Conservation (phyloP, 2,329 filamentous ascomycete species). For the Colletotrichum acutatum region DNA sequence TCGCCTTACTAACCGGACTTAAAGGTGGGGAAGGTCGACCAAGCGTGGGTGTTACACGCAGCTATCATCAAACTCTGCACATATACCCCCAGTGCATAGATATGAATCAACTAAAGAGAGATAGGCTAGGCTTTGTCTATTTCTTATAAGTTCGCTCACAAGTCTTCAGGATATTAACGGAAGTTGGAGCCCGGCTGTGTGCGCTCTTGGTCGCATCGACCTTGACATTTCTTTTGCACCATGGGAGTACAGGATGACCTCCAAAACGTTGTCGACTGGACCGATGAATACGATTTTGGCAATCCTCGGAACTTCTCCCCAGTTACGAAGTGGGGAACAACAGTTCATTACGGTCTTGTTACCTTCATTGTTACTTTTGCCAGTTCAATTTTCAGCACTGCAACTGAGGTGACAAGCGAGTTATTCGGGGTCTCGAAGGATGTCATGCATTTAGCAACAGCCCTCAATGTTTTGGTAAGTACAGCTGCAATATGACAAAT, state of each 20-base stretch:
- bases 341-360: neutral
- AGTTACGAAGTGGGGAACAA: neutral
- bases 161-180: too few species aligned
- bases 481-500: neutral
- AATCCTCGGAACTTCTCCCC: neutral
- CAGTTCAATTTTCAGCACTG: neutral
- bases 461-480: neutral
- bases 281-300: neutral
- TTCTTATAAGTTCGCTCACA: neutral
- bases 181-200: too few species aligned
- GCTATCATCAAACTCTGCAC: neutral
- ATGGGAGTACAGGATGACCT: neutral
- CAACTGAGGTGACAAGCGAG: neutral
- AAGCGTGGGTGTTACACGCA: too few species aligned
- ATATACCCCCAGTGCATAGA: neutral
- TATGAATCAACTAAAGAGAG: neutral
- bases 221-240: neutral
- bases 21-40: neutral
- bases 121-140: accelerated
- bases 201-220: neutral
- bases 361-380: neutral
- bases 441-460: neutral
- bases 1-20: neutral
- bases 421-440: neutral
- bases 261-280: neutral